These are phyloP conservation scores for Trypanosoma scelopori DNA, from an alignment of 208 protist genomes.

Conservation along the genomic window DNA sequence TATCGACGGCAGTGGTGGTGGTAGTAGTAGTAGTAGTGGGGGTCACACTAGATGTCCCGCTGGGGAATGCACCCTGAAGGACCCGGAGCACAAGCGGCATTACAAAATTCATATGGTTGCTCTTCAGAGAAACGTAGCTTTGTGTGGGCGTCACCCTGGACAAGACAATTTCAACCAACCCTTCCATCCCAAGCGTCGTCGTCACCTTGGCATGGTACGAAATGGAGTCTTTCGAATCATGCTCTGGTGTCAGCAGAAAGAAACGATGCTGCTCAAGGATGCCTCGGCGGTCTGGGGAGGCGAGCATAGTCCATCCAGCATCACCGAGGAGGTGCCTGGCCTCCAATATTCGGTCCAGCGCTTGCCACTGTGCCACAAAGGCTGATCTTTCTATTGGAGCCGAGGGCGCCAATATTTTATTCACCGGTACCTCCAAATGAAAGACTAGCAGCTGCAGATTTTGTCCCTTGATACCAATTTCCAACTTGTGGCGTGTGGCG, in stretches of 20 bases:
- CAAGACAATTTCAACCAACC: constrained; percentile 25
- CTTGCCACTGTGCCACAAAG: constrained; percentile 22
- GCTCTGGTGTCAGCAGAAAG: constrained; percentile 14
- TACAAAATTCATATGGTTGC: constrained; percentile 14
- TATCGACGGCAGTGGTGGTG: not conserved
- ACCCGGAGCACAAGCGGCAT: constrained; percentile 16
- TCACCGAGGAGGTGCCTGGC: constrained; percentile 12
- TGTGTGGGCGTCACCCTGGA: constrained; percentile 3
- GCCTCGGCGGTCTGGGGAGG: not conserved
- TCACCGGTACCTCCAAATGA: constrained; percentile 15
- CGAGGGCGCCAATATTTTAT: constrained; percentile 10
- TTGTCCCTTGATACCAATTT: constrained; percentile 24
- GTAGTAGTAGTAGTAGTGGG: too few relatives aligned
- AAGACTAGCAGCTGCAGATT: constrained; percentile 24
- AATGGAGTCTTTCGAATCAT: constrained; percentile 8
- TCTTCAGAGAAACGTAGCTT: constrained; percentile 27
- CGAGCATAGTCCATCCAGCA: constrained; percentile 11
- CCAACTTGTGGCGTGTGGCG: constrained; percentile 4
- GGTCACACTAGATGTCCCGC: not conserved
- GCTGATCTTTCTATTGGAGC: constrained; percentile 10
- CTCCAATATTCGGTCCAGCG: constrained; percentile 11
- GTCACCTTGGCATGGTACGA: constrained; percentile 14
- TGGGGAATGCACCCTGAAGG: constrained; percentile 20
- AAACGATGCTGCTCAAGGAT: constrained; percentile 17
- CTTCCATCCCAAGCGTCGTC: constrained; percentile 19